Base-by-base conservation (phyloP, 306 rosid genomes). In the Luffa acutangula region DNA sequence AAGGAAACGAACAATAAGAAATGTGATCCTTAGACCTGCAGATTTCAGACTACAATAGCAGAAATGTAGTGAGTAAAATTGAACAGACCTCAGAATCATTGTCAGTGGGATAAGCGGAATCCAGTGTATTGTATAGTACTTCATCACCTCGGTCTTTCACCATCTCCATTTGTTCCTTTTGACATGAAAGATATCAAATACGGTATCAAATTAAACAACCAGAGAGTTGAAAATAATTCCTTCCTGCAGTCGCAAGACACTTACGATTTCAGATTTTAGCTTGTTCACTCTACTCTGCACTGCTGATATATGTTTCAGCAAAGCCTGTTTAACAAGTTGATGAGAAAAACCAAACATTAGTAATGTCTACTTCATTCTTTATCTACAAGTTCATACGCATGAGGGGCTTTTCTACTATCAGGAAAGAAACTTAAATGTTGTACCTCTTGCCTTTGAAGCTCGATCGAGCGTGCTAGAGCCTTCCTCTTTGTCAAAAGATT, bases 401-500 rank as follows among this genome's bases (percentile, higher is more conserved):
- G 37, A 18, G 54, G 9, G 18, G 20, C 54, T 43, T 70, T 59
- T 70, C 52, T 1, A 42, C 53, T 69, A 69, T 9, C 4, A 2
- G 39, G 21, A 45, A 18, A 71, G 76, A 5, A 21, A 31, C 21
- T 48, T 73, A 33, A 48, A 73, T 49, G 54, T 9, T 57, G 25
- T 89, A 94, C 98, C 96, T 95, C 97, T 6, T 82, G 97, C 71
- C 97, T 87, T 84, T 95, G 99, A 62, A 95, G 91, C 89, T 95
- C 99, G 65, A 95, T 95, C 12, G 97, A 95, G 63, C 96, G 96
- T 42, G 98, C 97, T 65, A 93, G 80, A 60, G 97, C 99, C 90
- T 93, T 95, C 89, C 99, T 88, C 87, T 95, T 95, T 33, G 99
- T 93, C 83, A 95, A 90, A 78, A 95, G 97, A 90, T 93, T 95